A percentile compares a stretch with the other conserved stretches of the same genome.
Conservation (phyloP, 2,329 filamentous ascomycete species). For the Diplodia mutila region DNA sequence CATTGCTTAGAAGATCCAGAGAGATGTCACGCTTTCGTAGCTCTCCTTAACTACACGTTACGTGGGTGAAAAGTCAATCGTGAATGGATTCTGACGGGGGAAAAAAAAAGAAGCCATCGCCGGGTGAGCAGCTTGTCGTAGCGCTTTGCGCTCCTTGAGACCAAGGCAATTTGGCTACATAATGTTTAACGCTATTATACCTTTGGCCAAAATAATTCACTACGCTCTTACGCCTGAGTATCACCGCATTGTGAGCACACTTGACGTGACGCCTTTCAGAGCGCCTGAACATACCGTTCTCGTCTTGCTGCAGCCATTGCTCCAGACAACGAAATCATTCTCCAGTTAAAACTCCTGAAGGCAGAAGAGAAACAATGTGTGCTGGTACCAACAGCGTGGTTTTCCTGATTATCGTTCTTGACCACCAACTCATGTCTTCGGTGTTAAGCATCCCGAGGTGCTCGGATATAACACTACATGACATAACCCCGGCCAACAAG, state of each 20-base stretch:
- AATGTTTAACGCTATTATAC: background rate
- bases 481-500: background rate
- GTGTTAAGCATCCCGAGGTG: background rate
- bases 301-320: no score
- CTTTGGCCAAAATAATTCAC: background rate
- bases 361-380: no score
- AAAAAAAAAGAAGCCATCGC: background rate
- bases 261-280: background rate
- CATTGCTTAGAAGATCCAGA: background rate
- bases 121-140: background rate
- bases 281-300: no score
- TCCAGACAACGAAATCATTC: no score
- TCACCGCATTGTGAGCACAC: background rate
- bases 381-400: background rate
- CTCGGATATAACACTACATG: background rate
- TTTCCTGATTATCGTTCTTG: background rate
- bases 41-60: no score
- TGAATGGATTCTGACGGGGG: background rate
- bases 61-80: no score
- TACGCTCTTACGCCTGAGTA: no score
- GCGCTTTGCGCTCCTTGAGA: background rate
- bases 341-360: no score
- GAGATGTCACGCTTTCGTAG: no score
- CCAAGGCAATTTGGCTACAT: background rate
- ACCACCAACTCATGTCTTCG: background rate